Base-by-base conservation (phyloP, 805 yeast genomes). In the Candida morakotiae region DNA sequence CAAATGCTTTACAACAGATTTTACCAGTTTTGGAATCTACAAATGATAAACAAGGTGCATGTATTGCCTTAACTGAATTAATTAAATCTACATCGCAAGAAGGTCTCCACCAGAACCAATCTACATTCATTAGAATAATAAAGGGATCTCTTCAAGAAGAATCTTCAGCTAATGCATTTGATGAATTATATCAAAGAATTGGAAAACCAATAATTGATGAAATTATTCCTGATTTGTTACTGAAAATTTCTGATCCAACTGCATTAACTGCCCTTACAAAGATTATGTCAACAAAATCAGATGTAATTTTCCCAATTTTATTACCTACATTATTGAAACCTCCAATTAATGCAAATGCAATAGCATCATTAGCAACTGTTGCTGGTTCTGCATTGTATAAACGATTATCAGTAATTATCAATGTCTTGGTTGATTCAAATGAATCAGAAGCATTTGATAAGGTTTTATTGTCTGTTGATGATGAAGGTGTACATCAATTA, bases 21-120 rank as follows among this genome's bases (percentile, higher is more conserved):
- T 67, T 93, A 42, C 98, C 98, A 29, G 83, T 94, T 4, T 67
- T 91, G 49, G 83, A 86, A 47, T 93, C 84, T 51, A 67, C 85
- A n/a, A 93, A 83, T 55, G 83, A 95, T 25, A 86, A 85, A 56
- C 95, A 89, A 67, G 99, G 99, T 69, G 87, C 93, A 35, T 93
- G 98, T 69, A 79, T 91, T 57, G 98, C 98, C 7, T 69, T 88
- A 34, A 76, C 80, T 30, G 98, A 89, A 57, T 77, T 93, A 44
- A 79, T 89, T 44, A 81, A 78, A 46, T 84, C 96, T 0, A 76
- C 94, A 3, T 67, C 77, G 8, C 57, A 65, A 3, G 84, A 78
- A 11, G 74, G 78, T 6, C 69, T 91, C 41, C 64, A 54, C 19
- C 78, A 76, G 45, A 82, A 78, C 62, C 87, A 87, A 62, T 75